Conservation (phyloP, 2,329 filamentous ascomycete genomes). For the Aspergillus sp. region DNA sequence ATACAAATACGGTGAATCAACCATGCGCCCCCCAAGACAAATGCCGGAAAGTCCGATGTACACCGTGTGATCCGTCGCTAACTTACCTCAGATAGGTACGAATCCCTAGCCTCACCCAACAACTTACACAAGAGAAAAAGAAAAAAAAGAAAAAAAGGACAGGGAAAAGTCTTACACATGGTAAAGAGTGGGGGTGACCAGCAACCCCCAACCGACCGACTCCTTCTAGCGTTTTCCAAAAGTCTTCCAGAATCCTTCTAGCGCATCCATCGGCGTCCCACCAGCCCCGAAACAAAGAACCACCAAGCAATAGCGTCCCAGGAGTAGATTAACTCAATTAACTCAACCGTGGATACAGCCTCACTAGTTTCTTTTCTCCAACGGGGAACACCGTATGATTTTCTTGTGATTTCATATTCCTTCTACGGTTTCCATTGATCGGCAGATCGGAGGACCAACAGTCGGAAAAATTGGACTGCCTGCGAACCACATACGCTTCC, state of each 20-base stretch:
- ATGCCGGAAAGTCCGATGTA: background rate
- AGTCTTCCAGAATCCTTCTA: slow-evolving; percentile 38
- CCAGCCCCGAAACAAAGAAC: background rate
- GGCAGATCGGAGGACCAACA: background rate
- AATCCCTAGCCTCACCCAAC: background rate
- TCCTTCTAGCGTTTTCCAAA: slow-evolving; percentile 33
- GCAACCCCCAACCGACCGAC: background rate
- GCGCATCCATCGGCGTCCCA: slow-evolving; percentile 11
- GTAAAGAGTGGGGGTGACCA: background rate
- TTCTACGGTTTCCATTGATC: background rate
- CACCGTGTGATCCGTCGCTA: background rate
- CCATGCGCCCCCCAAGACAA: too few species aligned
- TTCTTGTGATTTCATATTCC: background rate
- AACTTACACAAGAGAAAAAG: background rate
- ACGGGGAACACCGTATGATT: slow-evolving; percentile 1
- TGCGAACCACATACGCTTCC: background rate
- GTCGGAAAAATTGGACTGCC: background rate
- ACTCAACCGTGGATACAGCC: slow-evolving; percentile 20
- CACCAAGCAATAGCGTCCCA: background rate
- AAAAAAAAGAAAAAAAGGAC: background rate
- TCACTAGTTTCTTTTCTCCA: slow-evolving; percentile 1
- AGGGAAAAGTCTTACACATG: too few species aligned
- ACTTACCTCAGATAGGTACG: background rate
- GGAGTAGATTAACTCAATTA: slow-evolving; percentile 21
- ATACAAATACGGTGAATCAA: too few species aligned